Evolutionary conservation across 345 rosid species (phyloP).

Genomic region (Populus simonii): DNA sequence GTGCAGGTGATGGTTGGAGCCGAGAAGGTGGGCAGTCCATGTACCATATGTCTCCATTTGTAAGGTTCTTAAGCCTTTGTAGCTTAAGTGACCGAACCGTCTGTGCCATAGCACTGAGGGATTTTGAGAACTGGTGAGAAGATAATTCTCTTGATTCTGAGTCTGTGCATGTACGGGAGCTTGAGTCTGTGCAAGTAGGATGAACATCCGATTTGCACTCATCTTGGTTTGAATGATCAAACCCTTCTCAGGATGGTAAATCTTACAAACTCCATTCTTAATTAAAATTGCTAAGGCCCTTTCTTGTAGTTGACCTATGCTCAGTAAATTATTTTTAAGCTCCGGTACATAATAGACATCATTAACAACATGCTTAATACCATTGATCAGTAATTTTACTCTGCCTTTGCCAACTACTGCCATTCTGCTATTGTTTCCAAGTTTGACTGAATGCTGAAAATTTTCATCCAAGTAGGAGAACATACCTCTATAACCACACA

Average conservation of each 20-base stretch:
- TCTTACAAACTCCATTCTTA: not conserved
- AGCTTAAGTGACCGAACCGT: too few relatives aligned
- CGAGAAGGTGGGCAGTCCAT: too few relatives aligned
- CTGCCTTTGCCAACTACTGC: not conserved
- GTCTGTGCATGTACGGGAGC: not conserved
- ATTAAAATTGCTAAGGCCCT: slow-evolving; percentile 1
- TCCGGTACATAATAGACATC: slow-evolving; percentile 1
- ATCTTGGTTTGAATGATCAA: not conserved
- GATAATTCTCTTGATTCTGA: too few relatives aligned
- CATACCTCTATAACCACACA: not conserved
- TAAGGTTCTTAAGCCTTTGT: too few relatives aligned
- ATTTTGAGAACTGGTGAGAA: too few relatives aligned
- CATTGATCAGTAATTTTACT: too few relatives aligned
- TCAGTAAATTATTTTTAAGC: not conserved
- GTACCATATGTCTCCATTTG: too few relatives aligned
- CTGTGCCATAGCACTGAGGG: too few relatives aligned
- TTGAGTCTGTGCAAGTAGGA: not conserved
- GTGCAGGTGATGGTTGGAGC: too few relatives aligned
- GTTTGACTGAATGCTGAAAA: not conserved
- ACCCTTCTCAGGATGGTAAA: slow-evolving; percentile 1
- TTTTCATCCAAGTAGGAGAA: not conserved
- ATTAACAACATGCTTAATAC: not conserved
- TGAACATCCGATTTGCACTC: slow-evolving; percentile 7
- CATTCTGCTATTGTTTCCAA: not conserved
- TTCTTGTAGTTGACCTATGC: slow-evolving; percentile 15